A percentile compares a stretch with the other conserved stretches of the same genome.
Evolutionary conservation across 148 eudicot species (phyloP).

Genomic region (Spergularia bocconei): DNA sequence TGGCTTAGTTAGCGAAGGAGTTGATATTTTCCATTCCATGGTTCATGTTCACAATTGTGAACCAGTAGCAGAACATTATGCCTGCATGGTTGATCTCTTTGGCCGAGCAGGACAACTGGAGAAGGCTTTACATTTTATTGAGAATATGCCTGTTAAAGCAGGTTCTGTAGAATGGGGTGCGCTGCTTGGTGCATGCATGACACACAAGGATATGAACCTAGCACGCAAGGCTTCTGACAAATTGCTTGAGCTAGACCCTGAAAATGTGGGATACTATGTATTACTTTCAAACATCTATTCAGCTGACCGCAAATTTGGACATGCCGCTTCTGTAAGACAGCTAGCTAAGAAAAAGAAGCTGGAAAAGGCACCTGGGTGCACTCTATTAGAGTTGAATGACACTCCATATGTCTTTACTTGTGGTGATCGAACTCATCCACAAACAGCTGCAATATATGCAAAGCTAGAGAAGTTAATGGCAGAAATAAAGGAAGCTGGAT

Average conservation of each 20-base stretch:
- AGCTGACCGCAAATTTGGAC: slow-evolving; percentile 46
- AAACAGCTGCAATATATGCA: slow-evolving; percentile 48
- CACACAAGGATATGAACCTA: slow-evolving; percentile 56
- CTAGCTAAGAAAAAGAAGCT: slow-evolving; percentile 54
- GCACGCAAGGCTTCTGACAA: slow-evolving; percentile 64
- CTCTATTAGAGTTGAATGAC: slow-evolving; percentile 59
- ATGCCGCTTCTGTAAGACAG: slow-evolving; percentile 67
- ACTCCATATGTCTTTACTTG: slow-evolving; percentile 62
- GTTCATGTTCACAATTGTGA: slow-evolving; percentile 45
- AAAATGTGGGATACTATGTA: slow-evolving; percentile 70
- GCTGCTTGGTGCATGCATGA: slow-evolving; percentile 79
- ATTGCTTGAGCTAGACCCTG: slow-evolving; percentile 64
- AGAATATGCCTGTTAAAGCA: slow-evolving; percentile 56
- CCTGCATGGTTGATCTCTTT: slow-evolving; percentile 79
- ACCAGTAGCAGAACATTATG: slow-evolving; percentile 76
- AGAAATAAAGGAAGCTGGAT: slow-evolving; percentile 72
- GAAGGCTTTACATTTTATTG: slow-evolving; percentile 61
- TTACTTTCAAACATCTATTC: slow-evolving; percentile 65
- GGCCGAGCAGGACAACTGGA: slow-evolving; percentile 69
- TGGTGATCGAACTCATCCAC: slow-evolving; percentile 59
- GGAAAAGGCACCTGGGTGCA: slow-evolving; percentile 67
- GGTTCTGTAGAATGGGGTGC: slow-evolving; percentile 81
- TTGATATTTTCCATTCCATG: slow-evolving; percentile 59
- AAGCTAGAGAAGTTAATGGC: slow-evolving; percentile 63
- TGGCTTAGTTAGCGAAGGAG: slow-evolving; percentile 71